Conservation (phyloP, 192 early-diverging fungal species). For the Gryganskiella cystojenkinii region DNA sequence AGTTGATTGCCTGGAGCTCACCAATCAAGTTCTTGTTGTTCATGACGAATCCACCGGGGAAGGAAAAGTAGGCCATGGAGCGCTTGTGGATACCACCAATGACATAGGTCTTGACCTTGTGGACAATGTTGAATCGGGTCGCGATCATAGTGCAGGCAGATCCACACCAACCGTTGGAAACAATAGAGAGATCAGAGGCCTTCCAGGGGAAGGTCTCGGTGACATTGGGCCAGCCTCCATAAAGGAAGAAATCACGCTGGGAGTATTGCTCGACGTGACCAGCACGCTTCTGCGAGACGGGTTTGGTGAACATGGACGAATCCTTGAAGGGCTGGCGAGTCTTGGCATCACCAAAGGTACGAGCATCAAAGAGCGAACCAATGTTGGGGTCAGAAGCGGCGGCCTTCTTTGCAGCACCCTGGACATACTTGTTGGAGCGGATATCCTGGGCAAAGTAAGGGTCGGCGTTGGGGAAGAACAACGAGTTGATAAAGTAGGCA, state of each 20-base stretch:
- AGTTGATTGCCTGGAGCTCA: slow-evolving; percentile 15
- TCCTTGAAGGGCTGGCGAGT: slow-evolving; percentile 36
- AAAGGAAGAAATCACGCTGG: slow-evolving; percentile 35
- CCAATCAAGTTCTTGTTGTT: slow-evolving; percentile 26
- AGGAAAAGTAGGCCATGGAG: slow-evolving; percentile 45
- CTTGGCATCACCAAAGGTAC: slow-evolving; percentile 10
- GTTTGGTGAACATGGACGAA: slow-evolving; percentile 41
- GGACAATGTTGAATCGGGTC: slow-evolving; percentile 38
- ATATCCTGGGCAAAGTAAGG: slow-evolving; percentile 46
- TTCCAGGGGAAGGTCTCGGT: slow-evolving; percentile 49
- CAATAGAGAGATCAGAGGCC: slow-evolving; percentile 42
- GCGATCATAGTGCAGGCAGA: slow-evolving; percentile 52
- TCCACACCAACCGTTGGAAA: slow-evolving; percentile 55
- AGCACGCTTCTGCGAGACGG: slow-evolving; percentile 21
- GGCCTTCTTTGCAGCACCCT: slow-evolving; percentile 31
- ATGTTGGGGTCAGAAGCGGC: slow-evolving; percentile 5
- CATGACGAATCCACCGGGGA: slow-evolving; percentile 54
- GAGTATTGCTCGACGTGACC: slow-evolving; percentile 21
- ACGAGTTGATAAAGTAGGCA: slow-evolving; percentile 49
- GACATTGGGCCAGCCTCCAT: slow-evolving; percentile 29
- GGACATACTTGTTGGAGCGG: slow-evolving; percentile 14
- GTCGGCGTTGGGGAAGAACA: slow-evolving; percentile 46
- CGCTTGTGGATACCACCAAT: slow-evolving; percentile 46
- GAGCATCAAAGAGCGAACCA: slow-evolving; percentile 32
- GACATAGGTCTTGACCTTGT: slow-evolving; percentile 51